Conservation (phyloP, 768 basidiomycete species). For the Suillus luteus region DNA sequence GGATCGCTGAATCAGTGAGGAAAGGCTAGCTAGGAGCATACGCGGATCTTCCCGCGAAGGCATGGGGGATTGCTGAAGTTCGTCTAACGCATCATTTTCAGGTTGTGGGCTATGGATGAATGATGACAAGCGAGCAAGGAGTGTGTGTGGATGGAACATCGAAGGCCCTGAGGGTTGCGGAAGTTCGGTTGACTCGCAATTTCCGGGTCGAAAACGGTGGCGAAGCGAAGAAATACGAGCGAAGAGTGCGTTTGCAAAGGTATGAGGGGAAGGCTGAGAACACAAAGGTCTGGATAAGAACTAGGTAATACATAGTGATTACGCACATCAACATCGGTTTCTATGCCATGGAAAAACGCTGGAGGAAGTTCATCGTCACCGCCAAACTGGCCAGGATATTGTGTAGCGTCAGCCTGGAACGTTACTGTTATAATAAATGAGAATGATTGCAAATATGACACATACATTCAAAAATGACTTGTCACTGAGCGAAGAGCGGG, state of each 20-base stretch:
- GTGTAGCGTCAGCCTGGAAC: no score
- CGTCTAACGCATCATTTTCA: neutral
- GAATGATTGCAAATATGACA: no score
- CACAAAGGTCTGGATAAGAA: no score
- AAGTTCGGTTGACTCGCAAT: neutral
- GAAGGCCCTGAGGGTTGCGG: neutral
- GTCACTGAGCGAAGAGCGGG: no score
- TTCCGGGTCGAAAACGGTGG: no score
- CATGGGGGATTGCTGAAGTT: neutral
- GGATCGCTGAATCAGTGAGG: neutral
- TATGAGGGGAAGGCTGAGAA: neutral
- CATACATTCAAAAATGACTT: no score
- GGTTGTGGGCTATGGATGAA: neutral
- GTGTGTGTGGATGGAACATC: neutral
- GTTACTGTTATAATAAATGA: no score
- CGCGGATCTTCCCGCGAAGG: neutral
- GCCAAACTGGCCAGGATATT: no score
- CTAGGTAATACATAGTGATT: no score
- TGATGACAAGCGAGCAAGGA: neutral
- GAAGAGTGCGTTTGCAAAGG: neutral
- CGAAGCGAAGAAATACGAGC: neutral
- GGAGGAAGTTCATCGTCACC: no score
- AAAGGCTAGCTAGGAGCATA: neutral
- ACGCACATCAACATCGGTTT: neutral
- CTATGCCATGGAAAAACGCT: neutral